Conservation (phyloP, 345 rosid species). For the Salix exigua region DNA sequence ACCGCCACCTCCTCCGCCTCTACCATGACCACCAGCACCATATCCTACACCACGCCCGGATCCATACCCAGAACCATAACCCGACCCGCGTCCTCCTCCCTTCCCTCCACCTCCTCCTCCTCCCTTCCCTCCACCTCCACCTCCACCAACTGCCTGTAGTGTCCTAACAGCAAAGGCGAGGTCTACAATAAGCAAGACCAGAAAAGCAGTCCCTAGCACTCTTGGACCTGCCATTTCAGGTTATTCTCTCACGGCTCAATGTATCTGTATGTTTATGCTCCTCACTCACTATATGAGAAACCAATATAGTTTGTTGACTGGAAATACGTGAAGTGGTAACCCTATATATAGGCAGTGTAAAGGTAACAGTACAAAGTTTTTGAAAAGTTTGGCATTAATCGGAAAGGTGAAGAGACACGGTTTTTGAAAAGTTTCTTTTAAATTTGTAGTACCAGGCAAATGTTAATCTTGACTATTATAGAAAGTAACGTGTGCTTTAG, state of each 20-base stretch:
- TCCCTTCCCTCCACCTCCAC: slow-evolving; percentile 32
- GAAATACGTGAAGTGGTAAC: background rate
- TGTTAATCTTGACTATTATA: background rate
- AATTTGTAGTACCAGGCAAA: slow-evolving; percentile 9
- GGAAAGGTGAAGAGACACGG: too few species aligned
- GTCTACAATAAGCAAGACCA: slow-evolving; percentile 41
- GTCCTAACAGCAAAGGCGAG: slow-evolving; percentile 44
- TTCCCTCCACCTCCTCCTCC: slow-evolving; percentile 28
- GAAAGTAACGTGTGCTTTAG: background rate
- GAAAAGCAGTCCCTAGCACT: slow-evolving; percentile 36
- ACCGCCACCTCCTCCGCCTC: too few species aligned
- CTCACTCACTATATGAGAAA: background rate
- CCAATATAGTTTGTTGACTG: background rate
- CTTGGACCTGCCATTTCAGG: slow-evolving; percentile 26
- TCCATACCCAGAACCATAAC: too few species aligned
- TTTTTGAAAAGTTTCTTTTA: background rate
- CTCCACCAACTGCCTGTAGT: slow-evolving; percentile 26
- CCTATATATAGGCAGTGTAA: slow-evolving; percentile 14
- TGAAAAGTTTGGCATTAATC: too few species aligned
- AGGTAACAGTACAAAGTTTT: background rate
- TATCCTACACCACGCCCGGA: too few species aligned
- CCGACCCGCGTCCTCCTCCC: too few species aligned
- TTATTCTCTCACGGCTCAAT: background rate
- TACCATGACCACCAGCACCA: too few species aligned
- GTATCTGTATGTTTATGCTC: background rate